Conservation (phyloP, 1,284 basidiomycete genomes). For the Wallemia hederae region DNA sequence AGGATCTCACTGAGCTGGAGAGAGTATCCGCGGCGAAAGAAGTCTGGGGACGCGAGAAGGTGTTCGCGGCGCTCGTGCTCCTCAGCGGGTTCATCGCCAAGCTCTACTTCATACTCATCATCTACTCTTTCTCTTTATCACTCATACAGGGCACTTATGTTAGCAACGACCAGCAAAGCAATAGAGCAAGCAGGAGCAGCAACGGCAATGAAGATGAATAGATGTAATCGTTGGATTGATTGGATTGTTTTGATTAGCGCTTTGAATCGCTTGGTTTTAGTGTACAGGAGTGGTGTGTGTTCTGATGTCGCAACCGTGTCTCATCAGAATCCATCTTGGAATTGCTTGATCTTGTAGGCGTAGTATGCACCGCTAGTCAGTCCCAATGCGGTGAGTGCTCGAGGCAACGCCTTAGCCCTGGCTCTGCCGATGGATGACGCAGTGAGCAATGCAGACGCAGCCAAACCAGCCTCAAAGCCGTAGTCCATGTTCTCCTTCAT, state of each 20-base stretch:
- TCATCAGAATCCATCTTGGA: not conserved
- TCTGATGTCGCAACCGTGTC: too few relatives aligned
- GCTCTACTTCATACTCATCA: conserved; percentile 20
- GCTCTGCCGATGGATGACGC: not conserved
- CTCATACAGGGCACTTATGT: not conserved
- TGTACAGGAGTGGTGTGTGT: not conserved
- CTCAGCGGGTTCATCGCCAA: conserved; percentile 62
- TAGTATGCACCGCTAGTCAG: not conserved
- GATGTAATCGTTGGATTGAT: too few relatives aligned
- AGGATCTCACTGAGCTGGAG: conserved; percentile 30
- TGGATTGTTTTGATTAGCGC: too few relatives aligned
- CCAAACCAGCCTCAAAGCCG: not conserved
- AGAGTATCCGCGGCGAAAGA: conserved; percentile 36
- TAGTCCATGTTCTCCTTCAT: not conserved
- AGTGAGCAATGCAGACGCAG: not conserved
- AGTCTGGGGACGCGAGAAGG: conserved; percentile 76
- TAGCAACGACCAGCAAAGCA: not conserved
- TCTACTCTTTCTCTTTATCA: not conserved
- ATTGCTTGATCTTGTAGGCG: not conserved
- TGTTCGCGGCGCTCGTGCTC: conserved; percentile 44
- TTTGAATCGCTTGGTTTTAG: too few relatives aligned
- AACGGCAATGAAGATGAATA: not conserved
- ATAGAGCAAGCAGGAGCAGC: not conserved
- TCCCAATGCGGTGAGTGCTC: not conserved
- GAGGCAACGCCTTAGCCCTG: not conserved